Conservation (phyloP, 768 basidiomycete species). For the Macrolepiota dolichaula region DNA sequence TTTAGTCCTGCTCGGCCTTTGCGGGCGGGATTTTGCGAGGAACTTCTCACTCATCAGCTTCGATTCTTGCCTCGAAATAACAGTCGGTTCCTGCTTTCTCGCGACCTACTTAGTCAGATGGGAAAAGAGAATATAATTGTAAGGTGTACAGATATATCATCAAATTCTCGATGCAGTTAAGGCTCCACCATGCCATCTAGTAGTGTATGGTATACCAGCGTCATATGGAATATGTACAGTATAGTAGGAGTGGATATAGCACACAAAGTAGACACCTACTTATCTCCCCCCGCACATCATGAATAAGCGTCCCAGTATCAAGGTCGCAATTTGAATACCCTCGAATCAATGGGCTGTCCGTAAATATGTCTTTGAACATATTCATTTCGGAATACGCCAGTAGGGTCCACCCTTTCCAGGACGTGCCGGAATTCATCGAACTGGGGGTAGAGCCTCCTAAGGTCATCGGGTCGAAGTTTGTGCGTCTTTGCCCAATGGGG, state of each 20-base stretch:
- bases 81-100: background rate
- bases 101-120: background rate
- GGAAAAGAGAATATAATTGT: background rate
- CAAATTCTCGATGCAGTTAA: slow-evolving; percentile 4
- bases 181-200: slow-evolving; percentile 1
- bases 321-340: slow-evolving; percentile 37
- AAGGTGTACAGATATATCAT: background rate
- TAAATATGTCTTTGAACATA: slow-evolving; percentile 88
- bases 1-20: slow-evolving; percentile 1
- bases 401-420: slow-evolving; percentile 67
- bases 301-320: slow-evolving; percentile 6
- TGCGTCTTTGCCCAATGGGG: slow-evolving; percentile 99
- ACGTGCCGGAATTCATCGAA: slow-evolving; percentile 77
- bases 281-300: slow-evolving; percentile 2
- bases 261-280: background rate
- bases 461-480: slow-evolving; percentile 55
- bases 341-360: slow-evolving; percentile 45
- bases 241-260: background rate
- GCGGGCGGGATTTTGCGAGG: slow-evolving; percentile 3
- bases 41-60: background rate
- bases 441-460: slow-evolving; percentile 71
- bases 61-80: background rate
- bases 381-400: slow-evolving; percentile 80
- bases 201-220: background rate
- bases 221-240: slow-evolving; percentile 5